These are phyloP conservation scores for Pseudogymnoascus sp. DNA, from an alignment of 2,329 filamentous ascomycete species.

Conservation along the genomic window DNA sequence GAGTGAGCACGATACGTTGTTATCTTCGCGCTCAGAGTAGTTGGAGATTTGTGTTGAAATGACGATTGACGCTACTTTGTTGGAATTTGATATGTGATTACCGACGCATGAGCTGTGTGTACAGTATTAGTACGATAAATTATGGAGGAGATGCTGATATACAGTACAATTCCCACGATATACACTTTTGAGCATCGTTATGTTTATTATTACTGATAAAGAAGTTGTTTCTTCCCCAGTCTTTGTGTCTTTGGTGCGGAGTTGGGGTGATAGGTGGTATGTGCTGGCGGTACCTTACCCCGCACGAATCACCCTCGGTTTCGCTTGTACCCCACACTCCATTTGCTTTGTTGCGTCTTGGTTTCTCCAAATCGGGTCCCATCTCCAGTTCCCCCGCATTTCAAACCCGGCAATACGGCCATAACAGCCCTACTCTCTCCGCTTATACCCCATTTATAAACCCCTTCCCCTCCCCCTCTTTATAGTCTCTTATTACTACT, in stretches of 20 bases:
- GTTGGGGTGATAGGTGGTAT: background rate
- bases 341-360: background rate
- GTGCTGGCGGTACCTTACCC: background rate
- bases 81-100: background rate
- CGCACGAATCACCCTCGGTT: background rate
- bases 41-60: background rate
- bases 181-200: no score
- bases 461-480: background rate
- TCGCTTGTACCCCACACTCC: constrained; percentile 2
- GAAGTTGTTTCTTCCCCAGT: background rate
- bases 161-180: background rate
- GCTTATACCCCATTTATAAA: constrained; percentile 8
- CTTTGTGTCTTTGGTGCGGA: background rate
- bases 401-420: background rate
- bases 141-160: background rate
- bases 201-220: background rate
- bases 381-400: background rate
- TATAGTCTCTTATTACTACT: background rate
- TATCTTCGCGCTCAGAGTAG: background rate
- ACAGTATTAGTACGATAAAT: background rate
- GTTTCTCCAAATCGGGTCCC: background rate
- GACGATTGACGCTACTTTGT: background rate
- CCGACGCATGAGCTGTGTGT: background rate
- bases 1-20: constrained; percentile 6
- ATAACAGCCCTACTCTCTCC: background rate